These are phyloP conservation scores for Ilyonectria robusta DNA, from an alignment of 2,329 filamentous ascomycete species.

Conservation along the genomic window DNA sequence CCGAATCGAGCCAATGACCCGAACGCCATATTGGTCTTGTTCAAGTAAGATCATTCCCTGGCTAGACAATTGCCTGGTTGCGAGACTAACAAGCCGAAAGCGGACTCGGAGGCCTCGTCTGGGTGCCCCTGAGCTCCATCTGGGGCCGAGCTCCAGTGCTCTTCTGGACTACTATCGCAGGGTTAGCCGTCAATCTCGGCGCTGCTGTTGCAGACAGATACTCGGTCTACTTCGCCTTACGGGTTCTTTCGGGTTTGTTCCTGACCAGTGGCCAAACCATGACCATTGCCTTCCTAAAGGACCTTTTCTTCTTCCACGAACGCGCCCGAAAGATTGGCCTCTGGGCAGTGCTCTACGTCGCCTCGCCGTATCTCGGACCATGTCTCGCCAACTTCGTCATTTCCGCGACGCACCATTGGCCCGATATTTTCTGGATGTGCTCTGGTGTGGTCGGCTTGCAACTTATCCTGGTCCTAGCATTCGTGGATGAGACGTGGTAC, in stretches of 20 bases:
- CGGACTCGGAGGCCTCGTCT: constrained; percentile 17
- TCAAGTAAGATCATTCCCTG: constrained; percentile 5
- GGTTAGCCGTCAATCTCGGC: constrained; percentile 6
- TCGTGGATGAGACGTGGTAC: constrained; percentile 18
- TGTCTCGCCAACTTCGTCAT: constrained; percentile 48
- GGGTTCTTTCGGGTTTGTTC: constrained; percentile 56
- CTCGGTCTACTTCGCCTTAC: constrained; percentile 7
- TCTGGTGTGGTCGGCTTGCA: constrained; percentile 1
- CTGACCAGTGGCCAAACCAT: constrained; percentile 59
- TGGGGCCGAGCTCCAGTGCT: constrained; percentile 24
- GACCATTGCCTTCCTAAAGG: constrained; percentile 67
- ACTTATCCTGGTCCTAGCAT: constrained; percentile 2
- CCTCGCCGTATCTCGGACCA: constrained; percentile 61
- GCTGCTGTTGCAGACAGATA: background rate
- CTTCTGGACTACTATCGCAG: constrained; percentile 19
- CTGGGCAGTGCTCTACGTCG: constrained; percentile 59
- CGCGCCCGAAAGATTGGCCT: constrained; percentile 65
- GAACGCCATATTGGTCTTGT: constrained; percentile 14
- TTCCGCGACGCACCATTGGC: constrained; percentile 10
- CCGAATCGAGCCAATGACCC: constrained; percentile 18
- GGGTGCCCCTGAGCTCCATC: constrained; percentile 20
- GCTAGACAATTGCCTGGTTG: background rate
- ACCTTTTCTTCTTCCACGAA: constrained; percentile 73
- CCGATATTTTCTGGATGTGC: constrained; percentile 12
- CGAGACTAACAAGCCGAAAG: background rate